Conservation (phyloP, 306 rosid species). For the Hippophae tibetana region DNA sequence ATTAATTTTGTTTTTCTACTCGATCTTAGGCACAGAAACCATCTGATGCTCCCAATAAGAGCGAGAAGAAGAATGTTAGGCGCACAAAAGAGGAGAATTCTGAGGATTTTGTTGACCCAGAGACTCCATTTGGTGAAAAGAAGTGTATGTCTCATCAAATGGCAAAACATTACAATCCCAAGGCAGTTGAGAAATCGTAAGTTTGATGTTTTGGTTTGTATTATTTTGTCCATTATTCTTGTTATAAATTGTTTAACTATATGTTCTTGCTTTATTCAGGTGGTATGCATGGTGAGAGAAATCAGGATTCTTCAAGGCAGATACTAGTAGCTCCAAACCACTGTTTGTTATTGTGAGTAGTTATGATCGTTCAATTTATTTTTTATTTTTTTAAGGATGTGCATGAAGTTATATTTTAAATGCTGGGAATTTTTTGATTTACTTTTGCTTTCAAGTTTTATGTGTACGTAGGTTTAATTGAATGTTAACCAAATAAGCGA, state of each 20-base stretch:
- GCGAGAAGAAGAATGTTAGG: slow-evolving; percentile 60
- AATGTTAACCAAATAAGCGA: not conserved
- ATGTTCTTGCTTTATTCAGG: slow-evolving; percentile 37
- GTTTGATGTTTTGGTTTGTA: slow-evolving; percentile 20
- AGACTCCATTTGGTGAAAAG: slow-evolving; percentile 62
- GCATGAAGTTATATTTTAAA: not conserved
- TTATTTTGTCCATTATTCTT: slow-evolving; percentile 2
- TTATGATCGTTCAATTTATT: not conserved
- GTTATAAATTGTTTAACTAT: slow-evolving; percentile 8
- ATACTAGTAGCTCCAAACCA: slow-evolving; percentile 70
- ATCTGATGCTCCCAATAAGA: slow-evolving; percentile 49
- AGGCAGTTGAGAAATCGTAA: slow-evolving; percentile 75
- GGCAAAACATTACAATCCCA: slow-evolving; percentile 75
- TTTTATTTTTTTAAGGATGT: not conserved
- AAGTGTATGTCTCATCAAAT: slow-evolving; percentile 61
- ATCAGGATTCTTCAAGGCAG: slow-evolving; percentile 62
- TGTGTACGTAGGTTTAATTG: not conserved
- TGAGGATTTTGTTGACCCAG: slow-evolving; percentile 70
- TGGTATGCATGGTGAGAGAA: slow-evolving; percentile 99
- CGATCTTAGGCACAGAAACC: slow-evolving; percentile 50
- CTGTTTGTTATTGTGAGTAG: slow-evolving; percentile 77
- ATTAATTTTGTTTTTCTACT: slow-evolving; percentile 4
- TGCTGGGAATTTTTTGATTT: not conserved
- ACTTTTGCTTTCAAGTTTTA: not conserved
- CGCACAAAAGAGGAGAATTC: slow-evolving; percentile 57